These are phyloP conservation scores for Daldinia sp. DNA, from an alignment of 2,329 filamentous ascomycete species.

Conservation along the genomic window DNA sequence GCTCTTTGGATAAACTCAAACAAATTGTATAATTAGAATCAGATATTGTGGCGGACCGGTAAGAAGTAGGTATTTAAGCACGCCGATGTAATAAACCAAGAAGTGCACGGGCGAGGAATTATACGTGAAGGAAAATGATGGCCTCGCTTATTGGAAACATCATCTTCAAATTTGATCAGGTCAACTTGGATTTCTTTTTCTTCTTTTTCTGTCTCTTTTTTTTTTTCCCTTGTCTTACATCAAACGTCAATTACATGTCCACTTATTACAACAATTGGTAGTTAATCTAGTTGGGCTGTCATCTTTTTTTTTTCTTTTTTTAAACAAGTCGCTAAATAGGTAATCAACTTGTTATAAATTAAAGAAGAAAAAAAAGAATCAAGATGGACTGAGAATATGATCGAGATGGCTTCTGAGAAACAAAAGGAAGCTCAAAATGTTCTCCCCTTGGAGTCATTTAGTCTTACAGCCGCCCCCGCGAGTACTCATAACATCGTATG, in stretches of 20 bases:
- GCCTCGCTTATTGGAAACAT: neutral
- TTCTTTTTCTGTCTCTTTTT: neutral
- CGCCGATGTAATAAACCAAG: no score
- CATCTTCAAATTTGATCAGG: neutral
- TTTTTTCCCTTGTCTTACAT: neutral
- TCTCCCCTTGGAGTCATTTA: constrained; percentile 57
- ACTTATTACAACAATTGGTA: neutral
- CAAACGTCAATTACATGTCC: neutral
- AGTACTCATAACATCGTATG: constrained; percentile 57
- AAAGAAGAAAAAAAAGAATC: no score
- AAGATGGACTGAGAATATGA: neutral
- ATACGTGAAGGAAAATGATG: neutral
- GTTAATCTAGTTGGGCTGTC: neutral
- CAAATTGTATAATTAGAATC: no score
- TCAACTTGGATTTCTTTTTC: neutral
- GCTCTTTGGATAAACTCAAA: no score
- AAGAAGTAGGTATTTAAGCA: no score
- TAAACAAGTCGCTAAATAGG: neutral
- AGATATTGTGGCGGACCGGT: no score
- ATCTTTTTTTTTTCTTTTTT: no score
- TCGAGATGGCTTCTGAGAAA: constrained; percentile 31
- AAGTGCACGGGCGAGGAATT: neutral
- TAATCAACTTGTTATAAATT: neutral
- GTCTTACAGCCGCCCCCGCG: constrained; percentile 54
- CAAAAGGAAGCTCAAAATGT: constrained; percentile 47